These are phyloP conservation scores for Geotrichum cucujoidarum DNA, from an alignment of 1,139 yeast species.

Conservation along the genomic window DNA sequence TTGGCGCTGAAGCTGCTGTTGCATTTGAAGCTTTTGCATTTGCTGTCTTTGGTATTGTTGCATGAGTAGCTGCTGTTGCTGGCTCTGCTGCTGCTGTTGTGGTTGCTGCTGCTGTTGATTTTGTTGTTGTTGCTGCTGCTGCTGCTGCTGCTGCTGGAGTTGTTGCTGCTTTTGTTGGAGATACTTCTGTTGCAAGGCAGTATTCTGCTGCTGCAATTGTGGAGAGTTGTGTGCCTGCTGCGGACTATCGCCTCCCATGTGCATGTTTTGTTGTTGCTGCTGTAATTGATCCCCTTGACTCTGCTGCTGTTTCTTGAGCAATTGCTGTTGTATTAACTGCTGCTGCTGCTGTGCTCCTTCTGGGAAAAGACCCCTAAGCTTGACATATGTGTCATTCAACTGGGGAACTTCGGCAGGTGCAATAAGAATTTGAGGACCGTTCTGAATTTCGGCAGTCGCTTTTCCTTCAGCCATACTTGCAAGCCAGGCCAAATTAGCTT, in stretches of 20 bases:
- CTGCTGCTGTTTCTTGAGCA: slow-evolving; percentile 17
- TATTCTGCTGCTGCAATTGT: slow-evolving; percentile 21
- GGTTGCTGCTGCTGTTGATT: slow-evolving; percentile 1
- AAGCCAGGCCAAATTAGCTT: slow-evolving; percentile 34
- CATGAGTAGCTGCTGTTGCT: neutral
- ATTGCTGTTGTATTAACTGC: slow-evolving; percentile 21
- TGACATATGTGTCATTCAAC: slow-evolving; percentile 30
- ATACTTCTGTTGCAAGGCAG: slow-evolving; percentile 21
- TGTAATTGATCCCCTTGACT: slow-evolving; percentile 6
- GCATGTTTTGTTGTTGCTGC: neutral
- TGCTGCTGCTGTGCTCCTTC: slow-evolving; percentile 28
- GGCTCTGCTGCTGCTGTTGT: neutral
- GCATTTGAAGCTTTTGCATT: slow-evolving; percentile 1
- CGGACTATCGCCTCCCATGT: no score
- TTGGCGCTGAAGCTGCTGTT: slow-evolving; percentile 2
- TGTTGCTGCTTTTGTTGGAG: slow-evolving; percentile 22
- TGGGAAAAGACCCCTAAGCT: slow-evolving; percentile 32
- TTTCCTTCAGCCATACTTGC: slow-evolving; percentile 29
- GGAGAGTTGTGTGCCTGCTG: slow-evolving; percentile 24
- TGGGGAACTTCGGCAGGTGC: slow-evolving; percentile 34
- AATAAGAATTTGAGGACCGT: slow-evolving; percentile 30
- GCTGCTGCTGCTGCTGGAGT: slow-evolving; percentile 17
- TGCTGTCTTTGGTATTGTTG: slow-evolving; percentile 1
- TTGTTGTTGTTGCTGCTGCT: slow-evolving; percentile 11
- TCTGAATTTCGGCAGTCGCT: neutral